A percentile compares a stretch with the other conserved stretches of the same genome.
phyloP scores from a whole-genome alignment of 345 rosid species.

The Jatropha curcas region DNA sequence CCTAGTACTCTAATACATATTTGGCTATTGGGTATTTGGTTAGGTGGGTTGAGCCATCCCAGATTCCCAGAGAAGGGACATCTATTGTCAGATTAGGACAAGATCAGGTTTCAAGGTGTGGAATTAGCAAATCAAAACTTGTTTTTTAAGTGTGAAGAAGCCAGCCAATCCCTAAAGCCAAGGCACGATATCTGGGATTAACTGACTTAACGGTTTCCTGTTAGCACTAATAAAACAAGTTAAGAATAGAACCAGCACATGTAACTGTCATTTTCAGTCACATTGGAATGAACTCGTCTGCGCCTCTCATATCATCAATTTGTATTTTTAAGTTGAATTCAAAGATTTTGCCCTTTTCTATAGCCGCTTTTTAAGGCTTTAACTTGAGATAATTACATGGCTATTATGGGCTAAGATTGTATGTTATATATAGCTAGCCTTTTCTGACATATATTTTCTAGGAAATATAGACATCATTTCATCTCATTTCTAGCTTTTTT shows the following conservation, averaged over 20 bases:
- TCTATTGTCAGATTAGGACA: too few species aligned
- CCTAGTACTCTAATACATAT: too few species aligned
- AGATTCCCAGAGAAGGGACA: too few species aligned
- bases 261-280: slow-evolving; percentile 17
- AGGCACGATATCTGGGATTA: slow-evolving; percentile 21
- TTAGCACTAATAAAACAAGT: not conserved
- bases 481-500: too few species aligned
- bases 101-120: too few species aligned
- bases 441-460: not conserved
- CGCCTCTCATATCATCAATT: not conserved
- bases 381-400: not conserved
- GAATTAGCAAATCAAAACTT: too few species aligned
- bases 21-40: too few species aligned
- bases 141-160: not conserved
- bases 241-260: slow-evolving; percentile 8
- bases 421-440: not conserved
- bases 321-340: not conserved
- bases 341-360: slow-evolving; percentile 26
- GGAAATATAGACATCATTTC: too few species aligned
- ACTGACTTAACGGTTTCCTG: slow-evolving; percentile 14
- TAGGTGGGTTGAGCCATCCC: too few species aligned
- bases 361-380: slow-evolving; percentile 28
- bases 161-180: slow-evolving; percentile 7
- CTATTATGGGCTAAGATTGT: not conserved
- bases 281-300: too few species aligned